Evolutionary conservation across 768 basidiomycete species (phyloP).

Genomic region (Saitozyma podzolica): DNA sequence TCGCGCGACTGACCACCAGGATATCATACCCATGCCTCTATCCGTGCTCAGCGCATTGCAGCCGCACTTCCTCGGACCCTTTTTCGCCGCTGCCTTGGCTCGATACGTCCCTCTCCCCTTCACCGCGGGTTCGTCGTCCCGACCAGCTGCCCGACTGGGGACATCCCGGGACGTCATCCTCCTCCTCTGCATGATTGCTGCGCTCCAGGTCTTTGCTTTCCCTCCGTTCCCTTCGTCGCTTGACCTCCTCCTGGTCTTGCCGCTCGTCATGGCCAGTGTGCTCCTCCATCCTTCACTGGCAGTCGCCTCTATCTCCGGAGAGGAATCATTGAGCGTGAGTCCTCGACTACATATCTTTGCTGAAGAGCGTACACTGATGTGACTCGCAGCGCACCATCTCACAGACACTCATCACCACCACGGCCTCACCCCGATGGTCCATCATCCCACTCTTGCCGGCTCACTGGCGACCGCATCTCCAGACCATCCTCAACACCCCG

Average conservation of each 20-base stretch:
- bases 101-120: conserved; percentile 27
- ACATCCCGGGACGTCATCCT: conserved; percentile 21
- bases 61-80: conserved; percentile 13
- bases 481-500: conserved; percentile 83
- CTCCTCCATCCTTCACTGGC: background rate
- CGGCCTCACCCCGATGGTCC: conserved; percentile 22
- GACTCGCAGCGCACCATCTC: background rate
- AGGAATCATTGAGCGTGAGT: too few relatives aligned
- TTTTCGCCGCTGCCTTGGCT: conserved; percentile 21
- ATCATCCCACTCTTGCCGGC: conserved; percentile 40
- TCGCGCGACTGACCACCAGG: conserved; percentile 3
- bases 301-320: background rate
- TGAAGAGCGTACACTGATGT: too few relatives aligned
- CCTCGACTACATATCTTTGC: too few relatives aligned
- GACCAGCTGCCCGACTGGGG: conserved; percentile 13
- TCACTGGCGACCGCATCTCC: conserved; percentile 63
- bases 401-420: background rate
- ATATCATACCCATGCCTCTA: conserved; percentile 19
- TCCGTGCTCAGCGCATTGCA: conserved; percentile 9
- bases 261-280: conserved; percentile 20
- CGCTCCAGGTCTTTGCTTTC: conserved; percentile 41
- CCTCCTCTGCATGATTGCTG: conserved; percentile 24
- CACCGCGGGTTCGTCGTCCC: conserved; percentile 10
- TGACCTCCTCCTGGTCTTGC: conserved; percentile 31
- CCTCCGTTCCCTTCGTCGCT: conserved; percentile 23